Percentiles rank a stretch among this genome's conserved stretches.
Conservation (phyloP, 768 basidiomycete genomes). For the Paxillus rubicundulus region DNA sequence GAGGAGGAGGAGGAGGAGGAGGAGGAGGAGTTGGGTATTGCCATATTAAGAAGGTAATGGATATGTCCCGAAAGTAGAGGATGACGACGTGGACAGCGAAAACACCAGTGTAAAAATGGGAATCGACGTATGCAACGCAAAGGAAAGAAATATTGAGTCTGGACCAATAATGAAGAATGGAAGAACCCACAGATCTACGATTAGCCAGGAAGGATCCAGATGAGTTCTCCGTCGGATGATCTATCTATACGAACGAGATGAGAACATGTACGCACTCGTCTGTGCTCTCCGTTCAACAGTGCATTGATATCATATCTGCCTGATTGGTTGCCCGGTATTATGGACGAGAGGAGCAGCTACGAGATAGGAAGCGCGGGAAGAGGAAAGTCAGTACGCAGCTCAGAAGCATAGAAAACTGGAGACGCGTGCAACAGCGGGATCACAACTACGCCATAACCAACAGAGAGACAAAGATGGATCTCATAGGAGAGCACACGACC, state of each 20-base stretch:
- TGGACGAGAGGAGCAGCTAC: slow-evolving; percentile 28
- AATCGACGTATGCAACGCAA: too few relatives aligned
- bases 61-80: not conserved
- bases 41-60: not conserved
- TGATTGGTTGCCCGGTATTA: slow-evolving; percentile 31
- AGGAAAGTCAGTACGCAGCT: slow-evolving; percentile 4
- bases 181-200: slow-evolving; percentile 49
- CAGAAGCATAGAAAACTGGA: not conserved
- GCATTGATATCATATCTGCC: slow-evolving; percentile 37
- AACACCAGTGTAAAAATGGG: too few relatives aligned
- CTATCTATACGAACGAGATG: not conserved
- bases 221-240: not conserved
- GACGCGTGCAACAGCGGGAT: not conserved
- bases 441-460: not conserved
- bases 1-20: too few relatives aligned
- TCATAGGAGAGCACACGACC: too few relatives aligned
- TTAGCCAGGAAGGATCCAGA: not conserved
- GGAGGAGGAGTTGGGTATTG: not conserved
- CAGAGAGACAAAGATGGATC: too few relatives aligned
- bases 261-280: slow-evolving; percentile 38
- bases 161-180: not conserved
- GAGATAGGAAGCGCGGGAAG: not conserved
- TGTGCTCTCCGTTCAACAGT: slow-evolving; percentile 42
- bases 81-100: not conserved
- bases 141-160: too few relatives aligned